phyloP scores from a whole-genome alignment of 345 rosid species.

The Abelmoschus esculentus region DNA sequence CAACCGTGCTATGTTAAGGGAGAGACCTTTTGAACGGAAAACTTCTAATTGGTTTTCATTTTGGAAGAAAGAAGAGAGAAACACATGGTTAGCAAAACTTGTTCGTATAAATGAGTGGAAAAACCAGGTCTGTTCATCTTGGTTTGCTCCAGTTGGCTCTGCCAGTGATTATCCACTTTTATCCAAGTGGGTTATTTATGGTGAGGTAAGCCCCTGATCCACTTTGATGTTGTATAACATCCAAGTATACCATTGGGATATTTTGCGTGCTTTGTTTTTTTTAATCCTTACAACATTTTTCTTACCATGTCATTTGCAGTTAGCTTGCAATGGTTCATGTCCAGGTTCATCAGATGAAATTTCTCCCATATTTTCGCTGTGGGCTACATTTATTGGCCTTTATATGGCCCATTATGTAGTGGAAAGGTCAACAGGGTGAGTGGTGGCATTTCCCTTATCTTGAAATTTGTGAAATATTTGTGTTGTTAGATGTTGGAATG shows the following conservation, averaged over 20 bases:
- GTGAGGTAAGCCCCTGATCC: constrained; percentile 54
- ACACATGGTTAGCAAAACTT: constrained; percentile 64
- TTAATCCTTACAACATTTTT: neutral
- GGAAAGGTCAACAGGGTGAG: constrained; percentile 97
- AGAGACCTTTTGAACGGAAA: constrained; percentile 43
- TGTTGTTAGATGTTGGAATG: neutral
- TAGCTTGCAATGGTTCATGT: constrained; percentile 61
- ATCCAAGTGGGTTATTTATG: constrained; percentile 97
- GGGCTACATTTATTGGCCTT: constrained; percentile 99
- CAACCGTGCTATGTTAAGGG: constrained; percentile 70
- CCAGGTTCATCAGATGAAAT: constrained; percentile 80
- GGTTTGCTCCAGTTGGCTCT: constrained; percentile 99
- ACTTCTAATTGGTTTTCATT: constrained; percentile 62
- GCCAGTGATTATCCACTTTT: constrained; percentile 95
- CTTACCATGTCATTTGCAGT: constrained; percentile 23
- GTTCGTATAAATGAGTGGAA: constrained; percentile 77
- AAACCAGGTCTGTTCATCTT: constrained; percentile 91
- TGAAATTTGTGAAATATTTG: neutral
- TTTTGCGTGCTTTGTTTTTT: neutral
- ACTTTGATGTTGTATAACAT: neutral
- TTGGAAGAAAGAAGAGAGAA: constrained; percentile 42
- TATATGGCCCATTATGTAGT: constrained; percentile 98
- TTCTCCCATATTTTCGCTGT: constrained; percentile 93
- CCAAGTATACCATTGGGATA: too few relatives aligned
- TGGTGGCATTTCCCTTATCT: constrained; percentile 15